A percentile compares a stretch with the other conserved stretches of the same genome.
phyloP scores from a whole-genome alignment of 2,329 filamentous ascomycete species.

The Triangularia setosa region DNA sequence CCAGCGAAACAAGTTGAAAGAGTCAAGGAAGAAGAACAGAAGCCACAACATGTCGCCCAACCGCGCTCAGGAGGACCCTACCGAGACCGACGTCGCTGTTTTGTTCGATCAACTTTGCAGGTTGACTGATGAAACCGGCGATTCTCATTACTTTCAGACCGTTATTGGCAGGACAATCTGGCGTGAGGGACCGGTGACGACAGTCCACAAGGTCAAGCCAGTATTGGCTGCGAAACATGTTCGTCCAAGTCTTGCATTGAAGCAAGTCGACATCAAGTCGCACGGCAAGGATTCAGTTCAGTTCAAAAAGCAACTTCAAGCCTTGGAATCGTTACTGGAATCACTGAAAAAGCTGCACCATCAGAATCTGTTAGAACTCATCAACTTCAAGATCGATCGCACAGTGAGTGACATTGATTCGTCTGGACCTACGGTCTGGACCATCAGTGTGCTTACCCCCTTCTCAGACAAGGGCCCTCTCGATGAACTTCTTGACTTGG shows the following conservation, averaged over 20 bases:
- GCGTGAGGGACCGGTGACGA: conserved; percentile 61
- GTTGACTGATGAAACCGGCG: conserved; percentile 60
- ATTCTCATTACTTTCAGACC: conserved; percentile 62
- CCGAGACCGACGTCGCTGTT: conserved; percentile 38
- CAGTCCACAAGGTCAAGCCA: conserved; percentile 69
- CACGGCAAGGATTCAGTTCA: conserved; percentile 55
- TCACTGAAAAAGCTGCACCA: conserved; percentile 71
- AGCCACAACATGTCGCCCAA: conserved; percentile 39
- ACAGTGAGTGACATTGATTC: conserved; percentile 30
- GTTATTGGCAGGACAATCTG: conserved; percentile 68
- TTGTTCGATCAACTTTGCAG: conserved; percentile 66
- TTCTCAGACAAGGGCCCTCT: conserved; percentile 79
- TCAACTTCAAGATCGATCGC: conserved; percentile 76
- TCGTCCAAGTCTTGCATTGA: conserved; percentile 66
- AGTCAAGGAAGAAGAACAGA: conserved; percentile 60
- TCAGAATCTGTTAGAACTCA: conserved; percentile 70
- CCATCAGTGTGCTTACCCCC: conserved; percentile 70
- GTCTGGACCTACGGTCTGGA: conserved; percentile 50
- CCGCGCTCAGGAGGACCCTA: conserved; percentile 32
- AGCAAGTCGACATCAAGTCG: conserved; percentile 61
- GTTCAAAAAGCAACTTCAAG: conserved; percentile 72
- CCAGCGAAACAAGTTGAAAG: conserved; percentile 60
- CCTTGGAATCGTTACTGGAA: conserved; percentile 73
- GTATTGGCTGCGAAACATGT: conserved; percentile 52
- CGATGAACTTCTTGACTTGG: conserved; percentile 74